Evolutionary conservation across 805 yeast genomes (phyloP), one percentile per base, ranked within the genome.

Genomic region (Ogataea populi-albae): DNA sequence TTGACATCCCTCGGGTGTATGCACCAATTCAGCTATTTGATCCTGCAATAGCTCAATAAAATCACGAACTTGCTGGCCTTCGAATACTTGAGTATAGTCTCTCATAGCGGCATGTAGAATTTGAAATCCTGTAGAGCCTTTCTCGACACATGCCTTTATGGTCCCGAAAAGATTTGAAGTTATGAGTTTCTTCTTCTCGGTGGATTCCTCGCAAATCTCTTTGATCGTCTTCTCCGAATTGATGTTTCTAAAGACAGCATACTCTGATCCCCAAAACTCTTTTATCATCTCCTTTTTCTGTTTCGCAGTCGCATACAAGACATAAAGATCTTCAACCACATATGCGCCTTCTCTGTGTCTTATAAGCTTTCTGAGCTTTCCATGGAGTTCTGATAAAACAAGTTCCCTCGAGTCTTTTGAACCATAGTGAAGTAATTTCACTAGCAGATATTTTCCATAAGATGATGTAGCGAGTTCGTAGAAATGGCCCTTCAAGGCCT

Each of bases 301-400:
- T 45, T 81, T 86, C 20, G 82, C 74, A 17, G 87, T 77, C 8
- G 96, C 78, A 61, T 89, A 91, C 38, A 88, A 75, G 17, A 86
- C 86, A 57, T 71, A 91, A 54, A 86, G 70, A 69, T 91, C 98
- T 64, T 91, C 98, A 47, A 89, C 88, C 25, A 91, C 98, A 54
- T 91, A 88, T 10, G 98, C 98, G 64, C 97, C 98, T 71, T 91
- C 98, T 66, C 85, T 82, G 65, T 91, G 97, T 69, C 95, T 80
- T 93, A 91, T 87, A 40, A 91, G 69, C 64, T 87, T 91, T 60
- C 96, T 75, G 54, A 86, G 75, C 51, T 81, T 81, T 32, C 98
- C 98, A 55, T 88, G 95, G 47, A 91, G 71, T 65, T 88, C 96
- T 54, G 81, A 73, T 38, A 89, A 71, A 38, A 91, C 82, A 23